phyloP scores from a whole-genome alignment of 2,329 filamentous ascomycete genomes.

The Stachybotrys chartarum region DNA sequence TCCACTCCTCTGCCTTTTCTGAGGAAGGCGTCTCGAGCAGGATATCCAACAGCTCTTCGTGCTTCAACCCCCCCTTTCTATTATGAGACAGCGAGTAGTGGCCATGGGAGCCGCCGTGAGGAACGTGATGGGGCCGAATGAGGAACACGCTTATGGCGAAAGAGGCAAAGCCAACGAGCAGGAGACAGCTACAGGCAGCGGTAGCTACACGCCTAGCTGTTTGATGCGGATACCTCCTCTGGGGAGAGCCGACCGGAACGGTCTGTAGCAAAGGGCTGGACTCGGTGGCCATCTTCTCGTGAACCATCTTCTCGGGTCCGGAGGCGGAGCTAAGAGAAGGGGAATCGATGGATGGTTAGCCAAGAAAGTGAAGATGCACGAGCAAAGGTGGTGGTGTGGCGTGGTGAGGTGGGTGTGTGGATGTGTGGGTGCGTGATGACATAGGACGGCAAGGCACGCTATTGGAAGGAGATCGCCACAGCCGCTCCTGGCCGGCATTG shows the following conservation, averaged over 20 bases:
- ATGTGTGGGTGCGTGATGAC: not conserved
- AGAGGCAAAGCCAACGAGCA: slow-evolving; percentile 42
- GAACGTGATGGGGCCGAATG: slow-evolving; percentile 22
- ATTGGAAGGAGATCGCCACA: too few species aligned
- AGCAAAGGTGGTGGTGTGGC: not conserved
- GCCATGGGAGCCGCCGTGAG: slow-evolving; percentile 23
- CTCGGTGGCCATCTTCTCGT: slow-evolving; percentile 38
- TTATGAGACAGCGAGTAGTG: slow-evolving; percentile 18
- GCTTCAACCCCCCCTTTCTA: slow-evolving; percentile 20
- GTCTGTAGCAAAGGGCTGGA: slow-evolving; percentile 61
- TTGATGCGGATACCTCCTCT: slow-evolving; percentile 50
- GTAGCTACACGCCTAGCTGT: slow-evolving; percentile 60
- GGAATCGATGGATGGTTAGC: not conserved
- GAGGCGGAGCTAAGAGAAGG: not conserved
- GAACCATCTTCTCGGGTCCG: not conserved
- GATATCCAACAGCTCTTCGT: slow-evolving; percentile 47
- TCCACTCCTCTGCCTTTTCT: slow-evolving; percentile 61
- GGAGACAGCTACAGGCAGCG: slow-evolving; percentile 47
- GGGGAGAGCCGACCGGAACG: slow-evolving; percentile 46
- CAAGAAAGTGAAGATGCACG: not conserved
- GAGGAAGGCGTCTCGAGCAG: slow-evolving; percentile 52
- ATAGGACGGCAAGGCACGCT: not conserved
- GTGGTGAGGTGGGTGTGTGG: not conserved
- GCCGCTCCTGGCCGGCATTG: too few species aligned
- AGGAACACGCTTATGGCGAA: slow-evolving; percentile 42